Evolutionary conservation across 345 rosid species (phyloP).

Genomic region (Lagerstroemia speciosa): DNA sequence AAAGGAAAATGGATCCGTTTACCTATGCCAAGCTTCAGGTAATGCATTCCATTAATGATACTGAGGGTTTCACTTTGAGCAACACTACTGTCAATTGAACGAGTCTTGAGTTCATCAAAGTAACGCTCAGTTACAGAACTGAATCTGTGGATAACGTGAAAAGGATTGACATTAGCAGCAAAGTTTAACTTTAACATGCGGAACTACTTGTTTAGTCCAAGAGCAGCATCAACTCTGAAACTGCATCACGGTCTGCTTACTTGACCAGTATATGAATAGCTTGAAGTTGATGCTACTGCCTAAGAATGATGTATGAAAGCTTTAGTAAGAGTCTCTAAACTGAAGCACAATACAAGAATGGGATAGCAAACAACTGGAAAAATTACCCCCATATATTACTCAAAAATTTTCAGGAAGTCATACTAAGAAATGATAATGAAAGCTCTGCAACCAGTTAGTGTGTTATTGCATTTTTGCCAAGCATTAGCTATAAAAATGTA

Average conservation of each 20-base stretch:
- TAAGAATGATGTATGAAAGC: neutral
- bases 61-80: constrained; percentile 91
- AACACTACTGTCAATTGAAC: constrained; percentile 71
- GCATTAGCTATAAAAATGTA: neutral
- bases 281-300: neutral
- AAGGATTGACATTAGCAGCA: constrained; percentile 10
- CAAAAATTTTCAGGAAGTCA: neutral
- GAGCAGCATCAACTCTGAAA: neutral
- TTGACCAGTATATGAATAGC: neutral
- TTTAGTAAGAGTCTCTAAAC: neutral
- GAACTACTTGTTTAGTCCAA: neutral
- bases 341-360: neutral
- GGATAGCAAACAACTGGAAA: neutral
- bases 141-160: constrained; percentile 45
- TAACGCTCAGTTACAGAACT: constrained; percentile 96
- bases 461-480: neutral
- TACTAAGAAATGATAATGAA: neutral
- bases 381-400: neutral
- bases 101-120: constrained; percentile 87
- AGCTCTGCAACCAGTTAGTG: neutral
- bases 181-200: constrained; percentile 6
- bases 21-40: constrained; percentile 93
- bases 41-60: constrained; percentile 97
- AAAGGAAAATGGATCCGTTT: constrained; percentile 13
- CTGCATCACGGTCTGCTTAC: neutral